Evolutionary conservation across 805 yeast species (phyloP).

Genomic region (Ogataea polymorpha): DNA sequence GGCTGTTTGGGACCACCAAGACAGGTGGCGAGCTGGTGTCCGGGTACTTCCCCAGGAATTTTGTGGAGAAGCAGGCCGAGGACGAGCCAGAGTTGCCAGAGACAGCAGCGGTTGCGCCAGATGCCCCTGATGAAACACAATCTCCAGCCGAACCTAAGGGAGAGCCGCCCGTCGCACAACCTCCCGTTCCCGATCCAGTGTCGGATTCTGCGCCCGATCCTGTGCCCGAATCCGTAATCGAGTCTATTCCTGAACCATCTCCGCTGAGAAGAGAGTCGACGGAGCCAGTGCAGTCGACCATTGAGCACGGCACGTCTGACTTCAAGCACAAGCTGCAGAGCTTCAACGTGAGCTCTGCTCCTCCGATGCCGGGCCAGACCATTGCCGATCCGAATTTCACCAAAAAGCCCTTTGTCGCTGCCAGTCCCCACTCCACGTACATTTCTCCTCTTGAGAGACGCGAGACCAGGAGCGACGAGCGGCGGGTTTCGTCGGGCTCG

Average conservation of each 20-base stretch:
- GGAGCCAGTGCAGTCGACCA: background rate
- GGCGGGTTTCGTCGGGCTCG: too few relatives aligned
- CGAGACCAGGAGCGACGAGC: background rate
- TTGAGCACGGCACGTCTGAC: background rate
- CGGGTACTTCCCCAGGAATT: slow-evolving; percentile 88
- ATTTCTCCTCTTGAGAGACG: slow-evolving; percentile 39
- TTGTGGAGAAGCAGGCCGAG: slow-evolving; percentile 48
- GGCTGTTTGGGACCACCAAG: slow-evolving; percentile 73
- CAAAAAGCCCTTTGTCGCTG: slow-evolving; percentile 52
- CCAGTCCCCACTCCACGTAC: slow-evolving; percentile 58
- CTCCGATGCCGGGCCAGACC: slow-evolving; percentile 36
- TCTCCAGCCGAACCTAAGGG: background rate
- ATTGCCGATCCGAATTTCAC: slow-evolving; percentile 40
- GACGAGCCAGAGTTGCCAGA: background rate
- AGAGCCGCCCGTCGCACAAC: background rate
- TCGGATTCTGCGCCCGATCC: background rate
- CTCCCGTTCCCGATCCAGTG: background rate
- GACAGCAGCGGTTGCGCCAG: background rate
- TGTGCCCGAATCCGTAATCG: background rate
- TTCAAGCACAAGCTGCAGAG: slow-evolving; percentile 49
- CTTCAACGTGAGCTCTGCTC: slow-evolving; percentile 44
- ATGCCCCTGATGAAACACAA: background rate
- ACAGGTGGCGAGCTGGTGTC: slow-evolving; percentile 41
- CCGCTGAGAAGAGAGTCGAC: background rate
- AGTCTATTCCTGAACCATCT: background rate